Base-by-base conservation (phyloP, 106 monocot genomes). In the Vanilla planifolia region DNA sequence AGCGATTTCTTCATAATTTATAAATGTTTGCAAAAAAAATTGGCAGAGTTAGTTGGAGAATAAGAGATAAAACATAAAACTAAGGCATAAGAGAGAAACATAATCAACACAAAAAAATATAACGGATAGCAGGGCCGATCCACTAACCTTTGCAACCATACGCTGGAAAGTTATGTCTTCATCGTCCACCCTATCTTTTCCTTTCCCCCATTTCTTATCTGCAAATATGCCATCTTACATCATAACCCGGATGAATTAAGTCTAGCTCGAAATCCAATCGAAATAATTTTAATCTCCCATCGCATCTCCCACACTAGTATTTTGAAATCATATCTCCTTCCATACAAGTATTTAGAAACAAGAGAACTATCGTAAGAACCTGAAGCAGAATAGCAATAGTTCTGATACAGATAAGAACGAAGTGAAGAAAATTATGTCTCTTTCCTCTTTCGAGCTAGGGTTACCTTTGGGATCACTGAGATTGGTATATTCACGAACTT, bases 111-210 rank as follows among this genome's bases (percentile, higher is more conserved):
- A n/a, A n/a, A n/a, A 48, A 9, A 25, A 24, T 48, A 25, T 3
- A 53, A 59, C 13, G 2, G 9, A 43, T 51, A 33, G 50, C 61
- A 61, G 70, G 60, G 62, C 51, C 42, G 62, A 70, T 70, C 32
- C 61, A 50, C 70, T 70, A 70, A 70, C 70, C 70, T 70, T 70
- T 61, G 70, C 60, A 61, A 70, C 70, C 70, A 62, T 70, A 15
- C 70, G 61, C 60, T 70, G 70, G 36, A 70, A 62, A 61, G 70
- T 62, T 7, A 62, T 70, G 47, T 70, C 70, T 43, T 70, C 70
- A 23, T 70, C 70, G n/a, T 70, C 70, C 34, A 70, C 61, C 62
- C 52, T 70, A 43, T 62, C 62, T 62, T 62, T 70, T 29, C 61
- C 70, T 17, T 70, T 70, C 13, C 70, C 70, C 70, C 36, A 53